A percentile compares a stretch with the other conserved stretches of the same genome.
phyloP scores from a whole-genome alignment of 2,329 filamentous ascomycete genomes.

The Decorospora gaudefroyi region DNA sequence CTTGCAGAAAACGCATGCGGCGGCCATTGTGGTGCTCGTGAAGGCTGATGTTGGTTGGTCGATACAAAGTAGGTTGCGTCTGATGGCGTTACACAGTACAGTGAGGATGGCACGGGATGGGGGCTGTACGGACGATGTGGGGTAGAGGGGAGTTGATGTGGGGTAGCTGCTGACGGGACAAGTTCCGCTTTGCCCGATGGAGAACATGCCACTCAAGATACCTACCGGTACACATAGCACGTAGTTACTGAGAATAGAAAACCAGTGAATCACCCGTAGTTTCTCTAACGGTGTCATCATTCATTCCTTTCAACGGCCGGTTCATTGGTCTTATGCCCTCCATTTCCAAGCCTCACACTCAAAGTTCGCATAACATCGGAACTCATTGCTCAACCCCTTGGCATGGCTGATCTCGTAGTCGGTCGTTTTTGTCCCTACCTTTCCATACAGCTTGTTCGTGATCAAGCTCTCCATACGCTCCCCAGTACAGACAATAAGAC shows the following conservation, averaged over 20 bases:
- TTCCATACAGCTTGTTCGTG: conserved; percentile 65
- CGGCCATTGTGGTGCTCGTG: conserved; percentile 57
- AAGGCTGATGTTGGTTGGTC: conserved; percentile 18
- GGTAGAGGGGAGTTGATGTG: conserved; percentile 24
- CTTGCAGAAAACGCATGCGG: conserved; percentile 93
- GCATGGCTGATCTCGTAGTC: conserved; percentile 70
- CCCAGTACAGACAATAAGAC: conserved; percentile 72
- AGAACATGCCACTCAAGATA: not conserved
- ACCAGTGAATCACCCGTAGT: no score
- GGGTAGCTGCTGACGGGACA: conserved; percentile 21
- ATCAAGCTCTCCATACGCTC: conserved; percentile 73
- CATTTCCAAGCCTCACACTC: conserved; percentile 59
- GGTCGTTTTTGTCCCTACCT: conserved; percentile 66
- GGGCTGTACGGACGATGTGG: conserved; percentile 11
- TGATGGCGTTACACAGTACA: no score
- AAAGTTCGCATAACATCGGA: conserved; percentile 79
- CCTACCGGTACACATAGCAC: no score
- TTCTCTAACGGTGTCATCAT: conserved; percentile 1
- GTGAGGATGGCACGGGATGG: conserved; percentile 19
- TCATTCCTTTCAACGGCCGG: not conserved
- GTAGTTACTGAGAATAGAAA: no score
- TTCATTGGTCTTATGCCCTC: no score
- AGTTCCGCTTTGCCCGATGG: conserved; percentile 6
- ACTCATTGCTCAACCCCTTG: conserved; percentile 79
- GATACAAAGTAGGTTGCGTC: conserved; percentile 27